Conservation (phyloP, 2,329 filamentous ascomycete species). For the Fusarium illudens region DNA sequence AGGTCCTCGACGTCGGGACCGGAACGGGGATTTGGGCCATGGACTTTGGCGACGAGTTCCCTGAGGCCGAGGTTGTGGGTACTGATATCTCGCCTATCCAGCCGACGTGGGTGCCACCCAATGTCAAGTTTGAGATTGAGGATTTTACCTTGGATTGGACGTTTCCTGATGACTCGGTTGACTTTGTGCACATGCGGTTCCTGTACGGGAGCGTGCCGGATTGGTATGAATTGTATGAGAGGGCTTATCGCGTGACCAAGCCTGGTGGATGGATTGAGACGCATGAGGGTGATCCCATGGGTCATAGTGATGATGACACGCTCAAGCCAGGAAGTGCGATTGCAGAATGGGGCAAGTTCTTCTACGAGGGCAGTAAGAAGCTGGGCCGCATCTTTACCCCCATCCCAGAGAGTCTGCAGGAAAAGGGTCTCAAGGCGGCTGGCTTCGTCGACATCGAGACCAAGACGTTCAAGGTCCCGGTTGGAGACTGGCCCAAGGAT, state of each 20-base stretch:
- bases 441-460: slow-evolving; percentile 33
- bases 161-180: slow-evolving; percentile 52
- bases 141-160: slow-evolving; percentile 45
- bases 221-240: slow-evolving; percentile 61
- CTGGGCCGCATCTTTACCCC: slow-evolving; percentile 44
- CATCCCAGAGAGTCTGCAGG: slow-evolving; percentile 15
- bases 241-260: slow-evolving; percentile 60
- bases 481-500: slow-evolving; percentile 33
- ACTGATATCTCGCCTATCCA: slow-evolving; percentile 67
- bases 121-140: slow-evolving; percentile 55
- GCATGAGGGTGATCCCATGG: slow-evolving; percentile 41
- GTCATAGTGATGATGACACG: slow-evolving; percentile 43
- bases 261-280: slow-evolving; percentile 61
- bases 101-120: slow-evolving; percentile 56
- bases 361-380: slow-evolving; percentile 42
- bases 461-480: slow-evolving; percentile 34
- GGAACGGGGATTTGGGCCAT: slow-evolving; percentile 55
- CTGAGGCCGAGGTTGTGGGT: slow-evolving; percentile 56
- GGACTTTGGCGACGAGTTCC: slow-evolving; percentile 57
- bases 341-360: slow-evolving; percentile 40
- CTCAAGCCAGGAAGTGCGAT: slow-evolving; percentile 41
- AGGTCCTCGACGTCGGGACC: slow-evolving; percentile 28
- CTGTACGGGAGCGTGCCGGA: slow-evolving; percentile 65
- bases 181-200: slow-evolving; percentile 68
- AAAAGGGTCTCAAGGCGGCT: slow-evolving; percentile 29